Base-by-base conservation (phyloP, 208 protist species). In the Acanthamoeba sp. region DNA sequence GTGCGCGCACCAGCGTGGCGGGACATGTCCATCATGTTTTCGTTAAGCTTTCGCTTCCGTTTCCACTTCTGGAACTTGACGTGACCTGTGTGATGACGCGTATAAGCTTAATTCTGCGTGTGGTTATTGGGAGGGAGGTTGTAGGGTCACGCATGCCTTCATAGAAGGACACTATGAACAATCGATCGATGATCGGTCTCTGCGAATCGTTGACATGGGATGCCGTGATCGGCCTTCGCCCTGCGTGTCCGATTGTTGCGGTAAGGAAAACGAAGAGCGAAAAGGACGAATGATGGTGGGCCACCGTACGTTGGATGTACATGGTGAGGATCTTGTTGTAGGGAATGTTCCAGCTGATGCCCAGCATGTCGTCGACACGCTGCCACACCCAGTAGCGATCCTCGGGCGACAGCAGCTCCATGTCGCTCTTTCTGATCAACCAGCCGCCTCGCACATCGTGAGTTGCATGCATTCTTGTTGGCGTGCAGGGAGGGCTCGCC, bases 1-100 rank as follows among this genome's bases (percentile, higher is more conserved):
- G n/a, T 9, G 27, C 29, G 36, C 24, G 71, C 40, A 85, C 76
- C 76, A 32, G 76, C 57, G 76, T 85, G 27, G 76, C 76, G 76
- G 7, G 76, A 85, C n/a, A 48, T 48, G 76, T 85, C 76, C 76
- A 85, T 57, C 76, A 85, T 85, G 76, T 20, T 36, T n/a, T 85
- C 45, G 45, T 57, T 57, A 1, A 85, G 38, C 45, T 85, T 85
- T n/a, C 76, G 76, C 45, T 85, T 85, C 27, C 76, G 2, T n/a
- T 85, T 85, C 76, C 76, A 85, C 66, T 85, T 85, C 29, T 85
- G 76, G n/a, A 85, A 85, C 42, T 85, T 85, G 16, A 85, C 45
- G 45, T 85, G 76, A 7, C 64, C 64, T 73, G 29, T 34, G 66
- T 73, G 16, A 38, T 27, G 64, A n/a, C 14, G 29, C 29, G 24